Evolutionary conservation across 148 eudicot genomes (phyloP).

Genomic region (Cornus suecica): DNA sequence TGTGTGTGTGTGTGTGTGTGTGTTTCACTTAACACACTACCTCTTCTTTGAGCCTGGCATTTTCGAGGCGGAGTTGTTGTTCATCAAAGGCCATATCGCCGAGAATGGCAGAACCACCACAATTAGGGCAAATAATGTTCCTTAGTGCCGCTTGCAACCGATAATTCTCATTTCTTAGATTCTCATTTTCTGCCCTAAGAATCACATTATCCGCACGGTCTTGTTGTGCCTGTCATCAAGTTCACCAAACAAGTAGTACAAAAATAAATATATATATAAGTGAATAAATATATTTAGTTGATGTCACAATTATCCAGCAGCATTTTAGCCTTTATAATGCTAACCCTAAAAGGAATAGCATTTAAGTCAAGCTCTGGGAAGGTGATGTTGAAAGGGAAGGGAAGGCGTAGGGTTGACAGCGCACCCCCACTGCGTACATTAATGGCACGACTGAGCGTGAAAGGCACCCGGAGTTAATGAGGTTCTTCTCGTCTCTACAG

Average conservation of each 20-base stretch:
- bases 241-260: slow-evolving; percentile 2
- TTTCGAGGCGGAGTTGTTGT: slow-evolving; percentile 86
- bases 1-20: too few species aligned
- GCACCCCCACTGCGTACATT: slow-evolving; percentile 34
- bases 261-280: too few species aligned
- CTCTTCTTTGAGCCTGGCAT: slow-evolving; percentile 92
- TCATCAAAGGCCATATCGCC: slow-evolving; percentile 80
- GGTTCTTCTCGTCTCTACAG: slow-evolving; percentile 4
- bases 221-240: slow-evolving; percentile 72
- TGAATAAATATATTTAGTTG: too few species aligned
- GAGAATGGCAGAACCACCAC: slow-evolving; percentile 79
- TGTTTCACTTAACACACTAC: too few species aligned
- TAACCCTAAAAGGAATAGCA: slow-evolving; percentile 19
- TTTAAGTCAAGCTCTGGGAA: slow-evolving; percentile 20
- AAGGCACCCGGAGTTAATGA: slow-evolving; percentile 33
- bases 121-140: slow-evolving; percentile 71
- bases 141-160: slow-evolving; percentile 71
- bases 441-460: slow-evolving; percentile 26
- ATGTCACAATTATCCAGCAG: too few species aligned
- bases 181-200: slow-evolving; percentile 83
- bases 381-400: slow-evolving; percentile 15
- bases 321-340: not conserved
- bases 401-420: slow-evolving; percentile 38
- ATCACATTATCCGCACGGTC: slow-evolving; percentile 79
- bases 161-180: slow-evolving; percentile 74